Evolutionary conservation across 495 filamentous ascomycete genomes (phyloP).

Genomic region (Aspergillus olivimuriae): DNA sequence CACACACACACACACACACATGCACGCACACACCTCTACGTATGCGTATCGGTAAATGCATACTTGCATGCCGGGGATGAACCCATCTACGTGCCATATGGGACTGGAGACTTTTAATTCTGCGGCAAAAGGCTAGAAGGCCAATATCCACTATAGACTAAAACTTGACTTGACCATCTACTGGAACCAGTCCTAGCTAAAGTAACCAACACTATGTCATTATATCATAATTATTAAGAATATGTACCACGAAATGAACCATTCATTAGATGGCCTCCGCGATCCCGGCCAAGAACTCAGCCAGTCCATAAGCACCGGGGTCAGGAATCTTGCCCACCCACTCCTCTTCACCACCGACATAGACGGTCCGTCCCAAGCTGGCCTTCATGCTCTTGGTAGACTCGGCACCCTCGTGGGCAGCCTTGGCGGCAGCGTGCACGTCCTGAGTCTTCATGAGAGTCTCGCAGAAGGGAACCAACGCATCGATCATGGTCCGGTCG

Average conservation of each 20-base stretch:
- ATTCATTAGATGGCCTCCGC: conserved; percentile 41
- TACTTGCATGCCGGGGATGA: no score
- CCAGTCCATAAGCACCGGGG: conserved; percentile 83
- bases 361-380: conserved; percentile 80
- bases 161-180: no score
- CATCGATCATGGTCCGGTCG: conserved; percentile 88
- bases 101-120: no score
- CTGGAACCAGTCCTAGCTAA: no score
- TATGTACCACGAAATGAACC: conserved; percentile 9
- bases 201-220: conserved; percentile 6
- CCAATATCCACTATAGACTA: neutral
- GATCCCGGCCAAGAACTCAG: conserved; percentile 72
- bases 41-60: no score
- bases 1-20: no score
- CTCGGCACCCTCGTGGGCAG: conserved; percentile 69
- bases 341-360: conserved; percentile 76
- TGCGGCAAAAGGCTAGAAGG: neutral
- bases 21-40: no score
- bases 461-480: conserved; percentile 80
- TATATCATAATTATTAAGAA: conserved; percentile 21
- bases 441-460: conserved; percentile 56
- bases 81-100: no score
- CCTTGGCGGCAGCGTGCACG: conserved; percentile 63
- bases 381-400: conserved; percentile 87
- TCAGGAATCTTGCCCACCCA: conserved; percentile 77